These are phyloP conservation scores for Penicillium pulvis DNA, from an alignment of 495 filamentous ascomycete species.

Conservation along the genomic window DNA sequence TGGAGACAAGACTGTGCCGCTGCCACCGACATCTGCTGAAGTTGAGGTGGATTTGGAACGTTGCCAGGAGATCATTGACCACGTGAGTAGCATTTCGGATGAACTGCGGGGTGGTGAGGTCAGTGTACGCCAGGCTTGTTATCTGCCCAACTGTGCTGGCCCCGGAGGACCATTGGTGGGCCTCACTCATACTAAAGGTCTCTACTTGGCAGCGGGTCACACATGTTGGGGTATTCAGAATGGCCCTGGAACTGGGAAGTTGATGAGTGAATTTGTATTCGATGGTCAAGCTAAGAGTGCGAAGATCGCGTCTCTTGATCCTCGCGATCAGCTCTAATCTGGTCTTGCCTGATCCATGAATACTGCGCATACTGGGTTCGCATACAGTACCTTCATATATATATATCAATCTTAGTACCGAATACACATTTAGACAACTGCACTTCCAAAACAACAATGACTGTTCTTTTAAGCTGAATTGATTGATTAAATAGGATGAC, in stretches of 20 bases:
- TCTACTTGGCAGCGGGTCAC: conserved; percentile 87
- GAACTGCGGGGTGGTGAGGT: conserved; percentile 76
- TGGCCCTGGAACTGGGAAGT: conserved; percentile 84
- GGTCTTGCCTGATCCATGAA: too few species aligned
- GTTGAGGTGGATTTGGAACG: conserved; percentile 75
- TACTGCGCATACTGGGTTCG: conserved; percentile 3
- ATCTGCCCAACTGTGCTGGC: conserved; percentile 73
- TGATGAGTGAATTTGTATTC: conserved; percentile 84
- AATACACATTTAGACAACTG: too few species aligned
- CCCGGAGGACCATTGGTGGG: conserved; percentile 78
- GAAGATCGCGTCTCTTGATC: conserved; percentile 69
- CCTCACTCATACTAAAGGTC: conserved; percentile 68
- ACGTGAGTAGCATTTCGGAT: conserved; percentile 76
- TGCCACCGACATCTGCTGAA: conserved; percentile 74
- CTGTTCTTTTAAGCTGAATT: too few species aligned
- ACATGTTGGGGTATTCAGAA: conserved; percentile 99
- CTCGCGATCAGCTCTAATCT: conserved; percentile 52
- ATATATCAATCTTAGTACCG: neutral
- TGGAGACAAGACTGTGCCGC: conserved; percentile 72
- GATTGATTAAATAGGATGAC: too few species aligned
- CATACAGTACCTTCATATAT: neutral
- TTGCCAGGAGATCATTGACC: conserved; percentile 87
- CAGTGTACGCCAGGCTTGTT: conserved; percentile 86
- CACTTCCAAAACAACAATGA: too few species aligned
- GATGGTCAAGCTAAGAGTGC: conserved; percentile 79